Conservation (phyloP, 495 filamentous ascomycete genomes). For the Penicillium verhagenii region DNA sequence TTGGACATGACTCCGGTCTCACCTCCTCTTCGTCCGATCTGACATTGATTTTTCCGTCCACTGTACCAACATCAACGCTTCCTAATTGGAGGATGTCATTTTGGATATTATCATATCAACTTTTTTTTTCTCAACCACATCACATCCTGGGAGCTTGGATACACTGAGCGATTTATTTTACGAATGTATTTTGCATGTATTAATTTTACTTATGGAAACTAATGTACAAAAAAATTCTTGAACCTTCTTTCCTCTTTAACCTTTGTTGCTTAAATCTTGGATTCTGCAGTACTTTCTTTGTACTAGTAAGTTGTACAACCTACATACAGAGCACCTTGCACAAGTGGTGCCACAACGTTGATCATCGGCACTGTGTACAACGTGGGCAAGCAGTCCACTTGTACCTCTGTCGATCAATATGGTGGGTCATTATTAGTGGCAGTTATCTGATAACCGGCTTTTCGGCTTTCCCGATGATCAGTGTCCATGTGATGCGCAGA, state of each 20-base stretch:
- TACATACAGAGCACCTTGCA: too few species aligned
- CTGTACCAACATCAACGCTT: not conserved
- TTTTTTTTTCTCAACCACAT: not conserved
- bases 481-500: too few species aligned
- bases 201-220: not conserved
- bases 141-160: not conserved
- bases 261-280: not conserved
- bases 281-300: too few species aligned
- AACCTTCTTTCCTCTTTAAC: not conserved
- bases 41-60: not conserved
- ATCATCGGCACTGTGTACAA: too few species aligned
- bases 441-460: not conserved
- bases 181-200: slow-evolving; percentile 2
- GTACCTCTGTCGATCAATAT: not conserved
- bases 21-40: not conserved
- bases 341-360: too few species aligned
- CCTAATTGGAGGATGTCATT: not conserved
- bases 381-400: too few species aligned
- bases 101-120: not conserved
- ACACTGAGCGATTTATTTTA: not conserved
- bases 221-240: not conserved
- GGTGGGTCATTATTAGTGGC: not conserved
- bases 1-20: not conserved
- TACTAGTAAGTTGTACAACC: too few species aligned
- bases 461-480: too few species aligned